phyloP scores from a whole-genome alignment of 2,329 filamentous ascomycete species.

The Lojkania enalia region DNA sequence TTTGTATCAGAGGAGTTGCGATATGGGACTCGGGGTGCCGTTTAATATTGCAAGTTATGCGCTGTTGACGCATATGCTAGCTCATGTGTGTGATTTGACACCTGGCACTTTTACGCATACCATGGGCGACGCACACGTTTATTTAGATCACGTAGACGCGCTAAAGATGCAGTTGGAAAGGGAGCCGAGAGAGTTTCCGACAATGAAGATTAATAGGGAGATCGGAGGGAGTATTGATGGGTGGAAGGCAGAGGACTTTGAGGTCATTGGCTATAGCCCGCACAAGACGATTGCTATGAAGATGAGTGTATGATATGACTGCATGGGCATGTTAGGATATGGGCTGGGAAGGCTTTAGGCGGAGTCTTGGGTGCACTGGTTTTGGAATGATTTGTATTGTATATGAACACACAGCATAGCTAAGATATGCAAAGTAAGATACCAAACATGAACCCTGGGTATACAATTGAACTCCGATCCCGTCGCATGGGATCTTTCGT shows the following conservation, averaged over 20 bases:
- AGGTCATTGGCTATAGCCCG: slow-evolving; percentile 83
- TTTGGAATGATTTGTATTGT: too few relatives aligned
- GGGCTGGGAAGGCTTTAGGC: too few relatives aligned
- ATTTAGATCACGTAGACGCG: slow-evolving; percentile 88
- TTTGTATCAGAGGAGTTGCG: slow-evolving; percentile 90
- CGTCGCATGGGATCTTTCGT: too few relatives aligned
- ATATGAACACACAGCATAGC: too few relatives aligned
- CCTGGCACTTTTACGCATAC: slow-evolving; percentile 90
- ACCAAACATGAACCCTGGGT: too few relatives aligned
- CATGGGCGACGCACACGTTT: slow-evolving; percentile 98
- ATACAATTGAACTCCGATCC: too few relatives aligned
- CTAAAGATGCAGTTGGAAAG: slow-evolving; percentile 77
- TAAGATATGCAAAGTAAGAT: too few relatives aligned
- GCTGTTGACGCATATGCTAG: slow-evolving; percentile 91
- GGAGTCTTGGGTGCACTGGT: too few relatives aligned
- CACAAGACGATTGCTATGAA: slow-evolving; percentile 96
- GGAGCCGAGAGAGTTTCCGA: slow-evolving; percentile 80
- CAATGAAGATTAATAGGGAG: slow-evolving; percentile 70
- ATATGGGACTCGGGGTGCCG: slow-evolving; percentile 95
- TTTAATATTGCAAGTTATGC: slow-evolving; percentile 98
- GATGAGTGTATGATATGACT: slow-evolving; percentile 90
- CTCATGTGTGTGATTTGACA: slow-evolving; percentile 79
- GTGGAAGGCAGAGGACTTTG: slow-evolving; percentile 87
- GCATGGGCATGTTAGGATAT: too few relatives aligned
- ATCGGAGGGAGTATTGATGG: slow-evolving; percentile 79